Conservation (phyloP, 1,284 basidiomycete species). For the Pseudozyma tsukubaensis region DNA sequence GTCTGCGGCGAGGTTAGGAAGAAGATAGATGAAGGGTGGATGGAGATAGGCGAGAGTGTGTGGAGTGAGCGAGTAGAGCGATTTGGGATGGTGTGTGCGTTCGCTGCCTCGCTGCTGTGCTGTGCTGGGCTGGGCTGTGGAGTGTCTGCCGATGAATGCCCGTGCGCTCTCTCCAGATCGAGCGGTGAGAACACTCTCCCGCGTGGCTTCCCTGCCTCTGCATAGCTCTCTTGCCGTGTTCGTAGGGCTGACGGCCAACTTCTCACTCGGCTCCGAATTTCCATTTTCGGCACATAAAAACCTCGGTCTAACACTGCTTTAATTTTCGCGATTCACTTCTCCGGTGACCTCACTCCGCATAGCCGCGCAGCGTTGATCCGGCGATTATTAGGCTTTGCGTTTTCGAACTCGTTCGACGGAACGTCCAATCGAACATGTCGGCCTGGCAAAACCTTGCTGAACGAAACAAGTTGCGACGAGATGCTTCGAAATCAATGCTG, state of each 20-base stretch:
- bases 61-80: neutral
- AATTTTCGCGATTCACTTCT: neutral
- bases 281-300: neutral
- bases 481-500: too few relatives aligned
- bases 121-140: neutral
- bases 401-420: neutral
- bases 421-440: neutral
- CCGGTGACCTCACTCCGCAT: neutral
- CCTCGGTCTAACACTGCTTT: neutral
- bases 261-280: constrained; percentile 5
- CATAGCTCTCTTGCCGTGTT: neutral
- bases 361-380: neutral
- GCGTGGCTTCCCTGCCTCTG: neutral
- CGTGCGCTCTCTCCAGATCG: constrained; percentile 7
- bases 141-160: constrained; percentile 6
- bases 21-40: neutral
- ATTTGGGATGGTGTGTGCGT: constrained; percentile 1
- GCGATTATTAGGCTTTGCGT: neutral
- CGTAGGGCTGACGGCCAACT: constrained; percentile 2
- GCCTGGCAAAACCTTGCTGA: neutral
- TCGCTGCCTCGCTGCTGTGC: neutral
- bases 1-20: neutral
- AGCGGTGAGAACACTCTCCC: neutral
- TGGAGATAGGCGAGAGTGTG: constrained; percentile 1
- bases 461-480: neutral